Evolutionary conservation across 2,329 filamentous ascomycete genomes (phyloP).

Genomic region (Aspergillus aculeatinus): DNA sequence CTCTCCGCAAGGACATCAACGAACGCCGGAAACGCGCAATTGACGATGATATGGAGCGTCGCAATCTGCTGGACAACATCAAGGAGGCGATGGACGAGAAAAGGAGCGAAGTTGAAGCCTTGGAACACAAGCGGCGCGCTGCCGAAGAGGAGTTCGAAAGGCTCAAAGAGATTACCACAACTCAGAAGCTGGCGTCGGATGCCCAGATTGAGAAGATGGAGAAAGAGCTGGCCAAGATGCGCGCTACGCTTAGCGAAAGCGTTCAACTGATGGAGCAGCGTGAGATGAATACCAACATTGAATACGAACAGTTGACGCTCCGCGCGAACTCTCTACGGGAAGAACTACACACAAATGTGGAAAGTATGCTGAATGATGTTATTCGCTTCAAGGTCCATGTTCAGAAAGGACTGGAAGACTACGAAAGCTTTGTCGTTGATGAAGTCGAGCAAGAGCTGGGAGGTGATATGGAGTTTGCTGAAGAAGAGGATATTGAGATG

Average conservation of each 20-base stretch:
- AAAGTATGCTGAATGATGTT: slow-evolving; percentile 92
- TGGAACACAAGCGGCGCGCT: slow-evolving; percentile 82
- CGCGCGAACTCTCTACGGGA: slow-evolving; percentile 82
- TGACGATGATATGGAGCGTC: slow-evolving; percentile 90
- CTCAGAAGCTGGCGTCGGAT: slow-evolving; percentile 84
- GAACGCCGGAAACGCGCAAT: slow-evolving; percentile 78
- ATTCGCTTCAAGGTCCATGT: slow-evolving; percentile 99
- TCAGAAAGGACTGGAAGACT: slow-evolving; percentile 88
- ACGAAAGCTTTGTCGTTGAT: slow-evolving; percentile 88
- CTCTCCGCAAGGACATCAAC: slow-evolving; percentile 85
- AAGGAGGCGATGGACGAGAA: slow-evolving; percentile 98
- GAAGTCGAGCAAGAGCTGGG: slow-evolving; percentile 84
- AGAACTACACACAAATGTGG: slow-evolving; percentile 95
- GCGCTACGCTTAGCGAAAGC: slow-evolving; percentile 75
- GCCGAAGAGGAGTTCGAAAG: slow-evolving; percentile 93
- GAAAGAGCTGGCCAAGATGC: slow-evolving; percentile 94
- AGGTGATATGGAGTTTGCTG: slow-evolving; percentile 55
- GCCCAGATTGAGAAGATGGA: slow-evolving; percentile 98
- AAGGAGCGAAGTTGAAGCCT: slow-evolving; percentile 82
- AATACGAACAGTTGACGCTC: slow-evolving; percentile 91
- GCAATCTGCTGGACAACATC: slow-evolving; percentile 89
- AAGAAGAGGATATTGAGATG: slow-evolving; percentile 26
- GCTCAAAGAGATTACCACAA: slow-evolving; percentile 81
- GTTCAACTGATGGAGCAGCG: slow-evolving; percentile 90
- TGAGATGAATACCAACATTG: slow-evolving; percentile 95